Conservation (phyloP, 805 yeast genomes). For the Scheffersomyces lignosus region DNA sequence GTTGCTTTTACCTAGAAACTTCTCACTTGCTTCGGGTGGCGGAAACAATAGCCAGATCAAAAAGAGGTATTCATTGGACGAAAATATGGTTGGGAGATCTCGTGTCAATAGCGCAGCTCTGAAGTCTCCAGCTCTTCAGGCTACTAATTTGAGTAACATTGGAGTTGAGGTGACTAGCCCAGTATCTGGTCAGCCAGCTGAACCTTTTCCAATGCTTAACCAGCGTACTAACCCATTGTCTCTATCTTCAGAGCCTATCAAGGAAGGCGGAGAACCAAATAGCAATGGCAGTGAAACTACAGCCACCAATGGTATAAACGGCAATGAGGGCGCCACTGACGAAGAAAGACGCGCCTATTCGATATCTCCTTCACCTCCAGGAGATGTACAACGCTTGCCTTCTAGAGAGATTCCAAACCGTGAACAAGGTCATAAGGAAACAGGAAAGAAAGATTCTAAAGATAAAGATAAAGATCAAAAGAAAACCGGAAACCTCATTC, state of each 20-base stretch:
- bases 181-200: background rate
- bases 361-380: constrained; percentile 11
- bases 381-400: constrained; percentile 7
- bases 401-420: constrained; percentile 4
- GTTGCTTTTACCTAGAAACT: constrained; percentile 50
- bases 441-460: background rate
- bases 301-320: background rate
- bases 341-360: background rate
- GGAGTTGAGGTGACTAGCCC: constrained; percentile 10
- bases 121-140: constrained; percentile 2
- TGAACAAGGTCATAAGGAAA: background rate
- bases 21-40: constrained; percentile 28
- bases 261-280: background rate
- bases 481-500: constrained; percentile 1
- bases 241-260: background rate
- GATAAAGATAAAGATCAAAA: constrained; percentile 1
- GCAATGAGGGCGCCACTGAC: background rate
- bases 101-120: background rate
- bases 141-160: constrained; percentile 13
- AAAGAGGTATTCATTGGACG: constrained; percentile 30
- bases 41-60: constrained; percentile 10
- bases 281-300: background rate
- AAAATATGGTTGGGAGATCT: constrained; percentile 10
- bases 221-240: background rate
- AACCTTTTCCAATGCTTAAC: background rate